phyloP scores from a whole-genome alignment of 495 filamentous ascomycete genomes.

The Recurvomyces mirabilis region DNA sequence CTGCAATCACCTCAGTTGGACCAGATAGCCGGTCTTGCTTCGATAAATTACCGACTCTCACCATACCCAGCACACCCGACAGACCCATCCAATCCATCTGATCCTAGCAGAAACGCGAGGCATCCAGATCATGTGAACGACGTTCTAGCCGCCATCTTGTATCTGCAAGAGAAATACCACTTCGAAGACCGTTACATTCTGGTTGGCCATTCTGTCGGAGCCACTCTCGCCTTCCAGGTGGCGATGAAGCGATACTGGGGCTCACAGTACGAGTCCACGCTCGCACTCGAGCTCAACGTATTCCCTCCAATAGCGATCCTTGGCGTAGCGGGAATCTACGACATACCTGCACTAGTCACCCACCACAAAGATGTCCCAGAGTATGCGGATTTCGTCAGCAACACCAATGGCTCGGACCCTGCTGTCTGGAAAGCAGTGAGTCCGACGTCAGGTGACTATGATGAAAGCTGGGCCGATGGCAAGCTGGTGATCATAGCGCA shows the following conservation, averaged over 20 bases:
- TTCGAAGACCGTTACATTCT: conserved; percentile 45
- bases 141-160: conserved; percentile 48
- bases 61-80: conserved; percentile 47
- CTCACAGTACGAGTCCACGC: conserved; percentile 9
- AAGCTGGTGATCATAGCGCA: conserved; percentile 46
- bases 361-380: conserved; percentile 33
- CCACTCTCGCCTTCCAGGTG: conserved; percentile 58
- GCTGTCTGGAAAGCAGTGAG: conserved; percentile 42
- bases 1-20: not conserved
- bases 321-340: conserved; percentile 56
- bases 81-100: conserved; percentile 22
- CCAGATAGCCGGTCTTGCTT: conserved; percentile 51
- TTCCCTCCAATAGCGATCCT: conserved; percentile 41
- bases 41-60: conserved; percentile 71
- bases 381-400: conserved; percentile 49
- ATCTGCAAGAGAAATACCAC: conserved; percentile 45
- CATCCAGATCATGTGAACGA: conserved; percentile 72
- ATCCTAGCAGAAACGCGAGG: conserved; percentile 33
- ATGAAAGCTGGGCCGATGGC: conserved; percentile 33
- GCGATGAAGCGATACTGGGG: conserved; percentile 37
- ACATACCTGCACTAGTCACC: conserved; percentile 44
- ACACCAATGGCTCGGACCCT: conserved; percentile 51
- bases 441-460: conserved; percentile 36
- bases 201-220: conserved; percentile 68
- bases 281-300: conserved; percentile 11